These are phyloP conservation scores for Didymellaceae sp. DNA, from an alignment of 2,329 filamentous ascomycete species.

Conservation along the genomic window DNA sequence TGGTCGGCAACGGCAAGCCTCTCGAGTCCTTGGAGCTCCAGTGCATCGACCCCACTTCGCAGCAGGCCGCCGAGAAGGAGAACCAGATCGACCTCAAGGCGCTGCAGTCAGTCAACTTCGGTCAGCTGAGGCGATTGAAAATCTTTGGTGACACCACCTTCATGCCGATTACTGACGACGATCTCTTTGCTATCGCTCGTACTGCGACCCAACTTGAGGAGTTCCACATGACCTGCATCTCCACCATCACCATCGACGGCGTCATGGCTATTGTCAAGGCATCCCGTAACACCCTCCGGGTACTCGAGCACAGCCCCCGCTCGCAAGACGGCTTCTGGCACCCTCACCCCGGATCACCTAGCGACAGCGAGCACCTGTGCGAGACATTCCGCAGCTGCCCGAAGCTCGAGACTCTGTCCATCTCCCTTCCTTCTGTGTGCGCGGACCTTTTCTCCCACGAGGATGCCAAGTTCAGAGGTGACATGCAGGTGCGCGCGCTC, in stretches of 20 bases:
- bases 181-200: constrained; percentile 58
- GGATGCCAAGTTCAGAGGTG: constrained; percentile 54
- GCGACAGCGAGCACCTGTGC: constrained; percentile 57
- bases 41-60: constrained; percentile 56
- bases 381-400: constrained; percentile 55
- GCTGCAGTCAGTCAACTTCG: constrained; percentile 58
- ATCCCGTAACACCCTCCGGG: constrained; percentile 55
- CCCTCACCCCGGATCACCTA: constrained; percentile 55
- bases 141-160: constrained; percentile 62
- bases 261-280: constrained; percentile 61
- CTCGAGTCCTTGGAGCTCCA: constrained; percentile 60
- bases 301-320: constrained; percentile 61
- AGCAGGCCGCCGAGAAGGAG: constrained; percentile 50
- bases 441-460: constrained; percentile 54
- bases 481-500: constrained; percentile 58
- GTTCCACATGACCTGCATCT: constrained; percentile 61
- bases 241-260: constrained; percentile 59
- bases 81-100: constrained; percentile 54
- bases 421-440: constrained; percentile 58
- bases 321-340: constrained; percentile 60
- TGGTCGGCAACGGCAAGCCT: constrained; percentile 53
- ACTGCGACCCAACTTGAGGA: constrained; percentile 60
- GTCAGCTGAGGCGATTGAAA: constrained; percentile 58
- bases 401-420: constrained; percentile 56
- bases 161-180: constrained; percentile 59